These are phyloP conservation scores for Hypoxylon perforatum DNA, from an alignment of 495 filamentous ascomycete species.

Conservation along the genomic window DNA sequence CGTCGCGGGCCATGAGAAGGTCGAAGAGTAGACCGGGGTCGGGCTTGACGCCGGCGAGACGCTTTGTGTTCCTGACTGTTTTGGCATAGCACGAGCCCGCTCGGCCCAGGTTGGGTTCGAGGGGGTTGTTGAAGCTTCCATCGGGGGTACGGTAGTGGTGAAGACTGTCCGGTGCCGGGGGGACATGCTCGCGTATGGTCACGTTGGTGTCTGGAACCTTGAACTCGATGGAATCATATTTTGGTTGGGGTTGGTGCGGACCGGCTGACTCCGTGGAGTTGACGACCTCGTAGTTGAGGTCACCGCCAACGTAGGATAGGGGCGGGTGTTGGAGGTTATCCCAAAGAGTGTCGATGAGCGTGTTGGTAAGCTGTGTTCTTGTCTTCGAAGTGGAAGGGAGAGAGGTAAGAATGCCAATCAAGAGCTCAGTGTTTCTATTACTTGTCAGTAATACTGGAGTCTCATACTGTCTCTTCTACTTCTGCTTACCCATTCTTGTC, in stretches of 20 bases:
- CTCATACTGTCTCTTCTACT: background rate
- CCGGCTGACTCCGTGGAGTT: constrained; percentile 4
- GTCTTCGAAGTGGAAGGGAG: constrained; percentile 66
- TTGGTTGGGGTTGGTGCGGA: constrained; percentile 4
- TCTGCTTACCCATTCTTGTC: constrained; percentile 46
- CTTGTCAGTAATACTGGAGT: constrained; percentile 16
- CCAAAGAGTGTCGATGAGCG: constrained; percentile 72
- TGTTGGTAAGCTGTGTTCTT: constrained; percentile 61
- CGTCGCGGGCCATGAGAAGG: constrained; percentile 69
- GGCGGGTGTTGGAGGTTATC: constrained; percentile 76
- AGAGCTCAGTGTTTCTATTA: constrained; percentile 44
- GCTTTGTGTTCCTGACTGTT: constrained; percentile 60
- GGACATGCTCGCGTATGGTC: constrained; percentile 44
- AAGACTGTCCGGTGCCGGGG: constrained; percentile 52
- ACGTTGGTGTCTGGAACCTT: constrained; percentile 52
- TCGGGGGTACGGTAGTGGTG: constrained; percentile 74
- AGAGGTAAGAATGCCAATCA: constrained; percentile 49
- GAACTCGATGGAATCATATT: constrained; percentile 42
- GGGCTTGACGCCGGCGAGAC: constrained; percentile 69
- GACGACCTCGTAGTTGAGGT: constrained; percentile 48
- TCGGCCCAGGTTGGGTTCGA: constrained; percentile 71
- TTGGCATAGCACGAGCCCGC: constrained; percentile 73
- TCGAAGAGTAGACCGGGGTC: constrained; percentile 82
- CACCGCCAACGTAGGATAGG: constrained; percentile 61
- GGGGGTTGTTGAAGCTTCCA: constrained; percentile 73